Evolutionary conservation across 1,139 yeast species (phyloP), one percentile per base, ranked within the genome.

Genomic region (Candida sp.): DNA sequence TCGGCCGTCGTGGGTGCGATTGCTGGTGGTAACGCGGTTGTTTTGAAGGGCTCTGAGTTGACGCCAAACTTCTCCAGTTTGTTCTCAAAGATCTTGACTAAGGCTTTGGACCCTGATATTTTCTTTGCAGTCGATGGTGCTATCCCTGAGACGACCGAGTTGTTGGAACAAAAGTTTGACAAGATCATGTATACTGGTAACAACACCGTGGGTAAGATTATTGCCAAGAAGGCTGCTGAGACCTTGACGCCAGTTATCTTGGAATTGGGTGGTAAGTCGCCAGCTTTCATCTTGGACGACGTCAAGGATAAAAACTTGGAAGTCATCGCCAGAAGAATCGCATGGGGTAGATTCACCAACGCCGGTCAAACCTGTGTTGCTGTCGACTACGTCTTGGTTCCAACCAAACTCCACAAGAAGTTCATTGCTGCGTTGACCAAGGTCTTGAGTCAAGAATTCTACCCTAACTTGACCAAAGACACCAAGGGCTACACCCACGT

Each of bases 251-350:
- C 98, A 0, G 81, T 81, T 23, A 71, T 89, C 28, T 77, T 94
- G 55, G 98, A 93, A 70, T 77, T 94, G 46, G 98, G 98, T 47
- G 98, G 98, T n/a, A 92, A 92, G 66, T 87, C 94, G 3, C 98
- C 98, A 0, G 90, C 84, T 1, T 78, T 92, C 56, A 73, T 92
- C 8, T 81, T 92, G 48, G 75, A 79, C 43, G 75, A 80, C 46
- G 73, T 81, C 45, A 58, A 60, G 7, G 80, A 73, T 49, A 62
- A 62, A 35, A 78, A 85, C 58, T 58, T 89, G 48, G 68, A 70
- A 23, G 68, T 77, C 0, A 77, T 89, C n/a, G 85, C 92, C 17
- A 78, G 78, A 54, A 81, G 97, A 68, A 70, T 90, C 17, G 78
- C 83, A 4, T 90, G 96, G 90, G 94, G 94, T 33, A 83, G 88